These are phyloP conservation scores for Limnanthes douglasii DNA, from an alignment of 345 rosid genomes.

Conservation along the genomic window DNA sequence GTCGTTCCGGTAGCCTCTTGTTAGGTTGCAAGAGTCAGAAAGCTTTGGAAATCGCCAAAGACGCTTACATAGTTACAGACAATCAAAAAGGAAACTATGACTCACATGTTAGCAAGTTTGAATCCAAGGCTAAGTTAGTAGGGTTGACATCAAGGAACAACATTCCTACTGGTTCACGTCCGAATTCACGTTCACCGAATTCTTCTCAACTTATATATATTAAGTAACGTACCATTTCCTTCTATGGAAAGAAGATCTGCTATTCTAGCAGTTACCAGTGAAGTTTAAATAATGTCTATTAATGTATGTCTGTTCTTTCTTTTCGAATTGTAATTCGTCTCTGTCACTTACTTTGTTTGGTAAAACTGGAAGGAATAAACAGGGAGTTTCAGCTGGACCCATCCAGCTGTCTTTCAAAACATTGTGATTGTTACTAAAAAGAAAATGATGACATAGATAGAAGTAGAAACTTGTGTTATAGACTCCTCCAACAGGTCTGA, in stretches of 20 bases:
- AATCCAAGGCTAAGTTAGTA: constrained; percentile 19
- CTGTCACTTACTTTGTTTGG: background rate
- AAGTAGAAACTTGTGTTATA: no score
- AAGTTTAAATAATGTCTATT: background rate
- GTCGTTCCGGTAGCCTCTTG: constrained; percentile 23
- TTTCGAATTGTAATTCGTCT: background rate
- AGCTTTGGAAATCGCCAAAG: constrained; percentile 47
- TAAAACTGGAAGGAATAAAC: background rate
- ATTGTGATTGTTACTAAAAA: no score
- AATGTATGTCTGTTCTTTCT: background rate
- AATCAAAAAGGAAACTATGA: constrained; percentile 20
- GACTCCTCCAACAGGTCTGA: no score
- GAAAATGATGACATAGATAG: no score
- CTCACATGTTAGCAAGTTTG: constrained; percentile 21
- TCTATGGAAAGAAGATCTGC: no score
- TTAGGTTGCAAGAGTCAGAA: constrained; percentile 65
- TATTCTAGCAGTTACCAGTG: no score
- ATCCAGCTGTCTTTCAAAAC: no score
- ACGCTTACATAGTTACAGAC: constrained; percentile 21
- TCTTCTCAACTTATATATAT: constrained; percentile 21
- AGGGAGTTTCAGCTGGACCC: background rate
- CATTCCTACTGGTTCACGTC: constrained; percentile 17
- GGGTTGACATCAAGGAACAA: constrained; percentile 18
- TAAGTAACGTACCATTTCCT: no score
- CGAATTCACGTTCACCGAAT: constrained; percentile 17